Conservation (phyloP, 176 grass and related monocot genomes). For the Musa troglodytarum region DNA sequence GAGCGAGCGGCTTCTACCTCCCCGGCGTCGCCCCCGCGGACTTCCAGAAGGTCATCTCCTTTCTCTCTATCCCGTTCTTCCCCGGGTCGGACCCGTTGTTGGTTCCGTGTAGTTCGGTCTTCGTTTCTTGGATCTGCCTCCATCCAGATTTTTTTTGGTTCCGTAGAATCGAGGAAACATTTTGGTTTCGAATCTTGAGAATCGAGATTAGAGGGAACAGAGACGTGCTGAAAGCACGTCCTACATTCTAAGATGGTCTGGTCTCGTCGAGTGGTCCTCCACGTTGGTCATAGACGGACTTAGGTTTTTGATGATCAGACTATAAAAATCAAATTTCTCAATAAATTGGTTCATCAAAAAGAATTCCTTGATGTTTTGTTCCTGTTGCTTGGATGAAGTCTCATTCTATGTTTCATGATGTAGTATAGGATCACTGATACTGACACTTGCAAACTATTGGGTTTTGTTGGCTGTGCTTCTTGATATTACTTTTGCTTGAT, state of each 20-base stretch:
- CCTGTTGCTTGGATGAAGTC: not conserved
- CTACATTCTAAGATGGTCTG: too few species aligned
- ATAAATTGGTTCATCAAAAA: not conserved
- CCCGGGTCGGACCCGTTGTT: not conserved
- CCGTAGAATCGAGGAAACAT: not conserved
- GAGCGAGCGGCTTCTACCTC: constrained; percentile 55
- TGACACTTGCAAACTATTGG: too few species aligned
- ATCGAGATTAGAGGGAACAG: too few species aligned
- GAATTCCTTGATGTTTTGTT: not conserved
- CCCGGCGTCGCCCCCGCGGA: constrained; percentile 73
- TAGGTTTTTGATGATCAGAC: too few species aligned
- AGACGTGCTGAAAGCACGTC: too few species aligned
- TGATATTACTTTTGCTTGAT: not conserved
- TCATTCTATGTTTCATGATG: not conserved
- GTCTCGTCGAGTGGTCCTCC: too few species aligned
- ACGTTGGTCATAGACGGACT: too few species aligned
- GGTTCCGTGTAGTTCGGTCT: not conserved
- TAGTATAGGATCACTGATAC: not conserved
- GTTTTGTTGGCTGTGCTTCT: not conserved
- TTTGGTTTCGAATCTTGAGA: not conserved
- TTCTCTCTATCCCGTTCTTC: not conserved
- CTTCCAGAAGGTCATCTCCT: constrained; percentile 50
- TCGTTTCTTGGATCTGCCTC: constrained; percentile 1
- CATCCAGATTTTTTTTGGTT: not conserved
- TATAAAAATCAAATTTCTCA: not conserved